Base-by-base conservation (phyloP, 2,329 filamentous ascomycete species). In the Domatiomyces catenatus region DNA sequence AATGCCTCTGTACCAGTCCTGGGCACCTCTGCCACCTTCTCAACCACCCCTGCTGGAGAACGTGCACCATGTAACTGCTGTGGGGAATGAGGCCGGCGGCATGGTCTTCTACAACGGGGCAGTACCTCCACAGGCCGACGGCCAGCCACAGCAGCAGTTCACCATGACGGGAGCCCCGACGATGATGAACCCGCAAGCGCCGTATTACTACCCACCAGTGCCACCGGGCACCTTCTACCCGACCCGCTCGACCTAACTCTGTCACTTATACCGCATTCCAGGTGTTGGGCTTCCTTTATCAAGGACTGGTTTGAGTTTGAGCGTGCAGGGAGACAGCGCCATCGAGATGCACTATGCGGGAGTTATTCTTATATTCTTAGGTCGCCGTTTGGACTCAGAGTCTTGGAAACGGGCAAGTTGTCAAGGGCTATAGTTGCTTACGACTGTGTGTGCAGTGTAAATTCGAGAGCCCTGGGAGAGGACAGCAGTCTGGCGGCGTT, bases 51-150 rank as follows among this genome's bases (percentile, higher is more conserved):
- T 39, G 32, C 58, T 59, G 44, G 69, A 71, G 44, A 59, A 64
- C 52, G 53, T 62, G 5, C 67, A 70, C 26, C 78, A 76, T 56
- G 67, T 70, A 2, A 73, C 72, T 17, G 77, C 77, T 51, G 75
- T 83, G 18, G 86, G 87, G 0, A 89, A 95, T 65, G 90, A 96
- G 69, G 81, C 83, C 56, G 94, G 94, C 59, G 92, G 92, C 54
- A 96, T 93, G 77, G 88, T 94, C 0, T 96, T 94, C 66, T 98
- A 94, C 64, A 89, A 88, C 61, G 85, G 94, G 62, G 32, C 32
- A 5, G 12, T 15, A 39, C 32, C 32, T 15, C 32, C 32, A 5
- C 32, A 15, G 8, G 10, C 12, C 10, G 32, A 39, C 32, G 32
- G 32, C 7, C 32, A 39, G 32, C 10, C 32, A 39, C 32, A 39